Percentiles rank a stretch among this genome's conserved stretches.
Conservation (phyloP, 345 rosid genomes). For the Corchorus capsularis region DNA sequence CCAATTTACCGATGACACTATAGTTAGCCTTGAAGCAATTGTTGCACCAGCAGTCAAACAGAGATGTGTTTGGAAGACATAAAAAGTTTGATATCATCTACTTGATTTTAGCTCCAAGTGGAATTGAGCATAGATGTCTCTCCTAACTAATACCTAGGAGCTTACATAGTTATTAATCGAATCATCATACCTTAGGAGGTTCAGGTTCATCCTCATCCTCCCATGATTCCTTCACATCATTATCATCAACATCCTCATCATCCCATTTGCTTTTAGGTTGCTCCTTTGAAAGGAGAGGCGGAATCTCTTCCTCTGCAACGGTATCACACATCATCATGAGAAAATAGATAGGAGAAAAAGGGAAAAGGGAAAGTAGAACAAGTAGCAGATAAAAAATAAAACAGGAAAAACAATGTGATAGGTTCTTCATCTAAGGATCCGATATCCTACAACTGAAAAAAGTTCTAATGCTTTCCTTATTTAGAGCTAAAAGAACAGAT, state of each 20-base stretch:
- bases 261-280: constrained; percentile 73
- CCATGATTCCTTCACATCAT: constrained; percentile 95
- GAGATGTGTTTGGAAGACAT: neutral
- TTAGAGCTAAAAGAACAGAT: neutral
- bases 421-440: neutral
- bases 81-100: neutral
- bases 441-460: neutral
- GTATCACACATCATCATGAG: neutral
- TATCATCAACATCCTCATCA: constrained; percentile 88
- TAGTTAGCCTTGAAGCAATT: constrained; percentile 5
- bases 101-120: neutral
- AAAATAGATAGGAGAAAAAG: neutral
- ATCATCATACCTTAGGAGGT: constrained; percentile 61
- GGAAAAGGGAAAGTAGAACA: neutral
- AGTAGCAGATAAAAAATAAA: neutral
- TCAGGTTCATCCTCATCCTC: constrained; percentile 95
- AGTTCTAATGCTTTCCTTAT: neutral
- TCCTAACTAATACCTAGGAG: neutral
- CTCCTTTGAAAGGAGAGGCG: constrained; percentile 54
- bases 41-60: neutral
- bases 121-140: too few relatives aligned
- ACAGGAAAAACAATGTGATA: neutral
- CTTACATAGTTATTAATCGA: neutral
- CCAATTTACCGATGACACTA: neutral
- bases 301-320: constrained; percentile 67